Base-by-base conservation (phyloP, 164 flowering plant genomes). In the Vitis rotundifolia region DNA sequence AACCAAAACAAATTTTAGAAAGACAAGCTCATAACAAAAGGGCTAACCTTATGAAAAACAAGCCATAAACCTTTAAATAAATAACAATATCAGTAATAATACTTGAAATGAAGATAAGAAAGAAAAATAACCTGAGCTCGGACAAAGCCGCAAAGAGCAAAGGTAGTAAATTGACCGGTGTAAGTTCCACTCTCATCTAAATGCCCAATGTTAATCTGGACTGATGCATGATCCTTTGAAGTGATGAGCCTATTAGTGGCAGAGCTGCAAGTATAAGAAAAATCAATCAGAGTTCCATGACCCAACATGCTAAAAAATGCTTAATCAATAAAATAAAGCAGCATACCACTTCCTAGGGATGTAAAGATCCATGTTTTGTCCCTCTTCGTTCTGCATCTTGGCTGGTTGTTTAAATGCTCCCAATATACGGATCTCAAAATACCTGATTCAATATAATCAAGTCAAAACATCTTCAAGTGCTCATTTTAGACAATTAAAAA, bases 211-310 rank as follows among this genome's bases (percentile, higher is more conserved):
- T 88, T 91, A 49, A 91, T 71, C 87, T 91, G 91, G 7, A 91
- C 91, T 3, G 94, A 87, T 0, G 93, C 97, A 66, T 91, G 97
- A 64, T 91, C 97, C 79, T 91, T 91, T 0, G 97, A 82, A 10
- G 97, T 91, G 37, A 91, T 91, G 16, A 91, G 75, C 77, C 94
- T 76, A 72, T 91, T 91, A 1, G 97, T 91, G 47, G 97, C 97
- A 0, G 94, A 89, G 72, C 97, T 89, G 73, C 73, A 79, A 62
- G 44, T 37, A 37, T 3, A 37, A 37, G 7, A 37, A 37, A 37
- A 37, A 6, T 3, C 7, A 0, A 37, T 37, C 44, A 5, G 7
- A 3, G 7, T 6, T 37, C 44, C 44, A 37, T 6, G 7, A 37
- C 44, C 44, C 6, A 37, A 3, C 7, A 37, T 0, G 26, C 26